These are phyloP conservation scores for Kickxella alabastrina DNA, from an alignment of 192 early-diverging fungal species.

Conservation along the genomic window DNA sequence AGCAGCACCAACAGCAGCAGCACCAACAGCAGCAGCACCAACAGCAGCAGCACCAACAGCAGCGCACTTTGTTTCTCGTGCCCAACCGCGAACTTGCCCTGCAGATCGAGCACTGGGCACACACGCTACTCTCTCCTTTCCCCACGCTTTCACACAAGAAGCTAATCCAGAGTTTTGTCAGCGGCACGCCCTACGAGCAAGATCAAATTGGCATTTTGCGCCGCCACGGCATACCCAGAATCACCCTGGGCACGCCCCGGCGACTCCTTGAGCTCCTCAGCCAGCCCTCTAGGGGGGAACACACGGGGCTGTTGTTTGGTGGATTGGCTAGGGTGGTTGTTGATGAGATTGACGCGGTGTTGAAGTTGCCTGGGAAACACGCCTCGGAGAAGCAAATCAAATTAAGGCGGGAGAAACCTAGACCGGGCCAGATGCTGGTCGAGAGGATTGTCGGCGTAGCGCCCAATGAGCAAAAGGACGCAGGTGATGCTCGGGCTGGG, in stretches of 20 bases:
- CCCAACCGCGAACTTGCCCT: conserved; percentile 46
- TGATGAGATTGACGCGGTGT: conserved; percentile 44
- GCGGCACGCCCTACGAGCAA: conserved; percentile 13
- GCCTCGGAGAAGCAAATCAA: conserved; percentile 11
- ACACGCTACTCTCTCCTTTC: conserved; percentile 3
- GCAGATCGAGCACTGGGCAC: conserved; percentile 29
- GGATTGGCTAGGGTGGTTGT: conserved; percentile 28
- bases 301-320: background rate
- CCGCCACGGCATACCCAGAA: conserved; percentile 29
- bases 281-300: background rate
- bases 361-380: conserved; percentile 23
- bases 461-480: background rate
- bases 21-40: no score
- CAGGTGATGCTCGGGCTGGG: background rate
- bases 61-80: conserved; percentile 13
- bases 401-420: conserved; percentile 25
- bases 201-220: conserved; percentile 9
- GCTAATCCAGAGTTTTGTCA: conserved; percentile 31
- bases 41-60: no score
- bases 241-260: conserved; percentile 24
- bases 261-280: conserved; percentile 6
- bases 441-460: conserved; percentile 16
- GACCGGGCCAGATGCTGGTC: conserved; percentile 30
- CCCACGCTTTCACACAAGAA: background rate
- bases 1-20: no score